phyloP scores from a whole-genome alignment of 495 filamentous ascomycete species.

The Penicillium atrosanguineum region DNA sequence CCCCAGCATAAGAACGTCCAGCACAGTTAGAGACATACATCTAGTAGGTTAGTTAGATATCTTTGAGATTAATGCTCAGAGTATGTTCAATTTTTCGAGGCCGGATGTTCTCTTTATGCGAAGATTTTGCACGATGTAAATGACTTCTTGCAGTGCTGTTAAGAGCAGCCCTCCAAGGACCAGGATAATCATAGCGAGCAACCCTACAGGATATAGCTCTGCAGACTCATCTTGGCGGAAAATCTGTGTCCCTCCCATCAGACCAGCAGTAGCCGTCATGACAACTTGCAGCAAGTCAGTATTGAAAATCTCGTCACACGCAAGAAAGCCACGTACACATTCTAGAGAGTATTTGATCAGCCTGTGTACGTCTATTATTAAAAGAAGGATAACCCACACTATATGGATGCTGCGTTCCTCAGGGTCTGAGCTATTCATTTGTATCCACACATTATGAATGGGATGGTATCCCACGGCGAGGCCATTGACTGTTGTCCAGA shows the following conservation, averaged over 20 bases:
- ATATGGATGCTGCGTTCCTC: slow-evolving; percentile 31
- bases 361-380: background rate
- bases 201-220: slow-evolving; percentile 18
- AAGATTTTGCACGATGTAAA: slow-evolving; percentile 8
- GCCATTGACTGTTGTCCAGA: slow-evolving; percentile 32
- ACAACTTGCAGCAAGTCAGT: slow-evolving; percentile 21
- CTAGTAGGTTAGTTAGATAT: too few relatives aligned
- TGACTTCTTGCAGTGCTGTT: slow-evolving; percentile 4
- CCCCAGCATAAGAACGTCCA: too few relatives aligned
- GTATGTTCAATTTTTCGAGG: background rate
- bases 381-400: slow-evolving; percentile 22
- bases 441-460: slow-evolving; percentile 36
- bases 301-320: background rate
- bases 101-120: background rate
- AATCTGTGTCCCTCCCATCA: slow-evolving; percentile 33
- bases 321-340: slow-evolving; percentile 25
- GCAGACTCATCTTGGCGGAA: slow-evolving; percentile 26
- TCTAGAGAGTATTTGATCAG: slow-evolving; percentile 10
- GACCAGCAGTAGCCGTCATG: slow-evolving; percentile 28
- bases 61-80: too few relatives aligned
- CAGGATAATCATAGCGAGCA: slow-evolving; percentile 26
- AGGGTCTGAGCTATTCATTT: slow-evolving; percentile 24
- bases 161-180: slow-evolving; percentile 15
- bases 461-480: slow-evolving; percentile 36
- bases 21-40: too few relatives aligned